These are phyloP conservation scores for Purshia tridentata DNA, from an alignment of 306 rosid species.

Conservation along the genomic window DNA sequence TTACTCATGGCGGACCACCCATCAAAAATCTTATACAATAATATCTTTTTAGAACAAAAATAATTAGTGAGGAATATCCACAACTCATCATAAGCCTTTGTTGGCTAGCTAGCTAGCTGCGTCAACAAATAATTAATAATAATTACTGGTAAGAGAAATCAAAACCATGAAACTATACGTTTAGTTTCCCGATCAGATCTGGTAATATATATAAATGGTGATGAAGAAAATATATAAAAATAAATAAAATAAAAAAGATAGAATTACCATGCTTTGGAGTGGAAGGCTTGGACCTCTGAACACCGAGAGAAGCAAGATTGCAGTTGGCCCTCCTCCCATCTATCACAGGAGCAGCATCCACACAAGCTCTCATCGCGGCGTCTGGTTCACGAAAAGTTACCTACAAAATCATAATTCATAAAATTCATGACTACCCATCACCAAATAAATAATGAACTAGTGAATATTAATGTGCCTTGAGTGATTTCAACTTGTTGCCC, in stretches of 20 bases:
- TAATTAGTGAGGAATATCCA: slow-evolving; percentile 41
- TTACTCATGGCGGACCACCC: slow-evolving; percentile 17
- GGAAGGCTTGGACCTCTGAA: slow-evolving; percentile 99
- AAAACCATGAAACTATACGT: no score
- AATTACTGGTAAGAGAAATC: no score
- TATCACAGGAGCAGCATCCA: slow-evolving; percentile 93
- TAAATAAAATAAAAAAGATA: background rate
- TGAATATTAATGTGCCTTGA: no score
- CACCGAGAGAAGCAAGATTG: slow-evolving; percentile 98
- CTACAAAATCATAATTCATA: slow-evolving; percentile 22
- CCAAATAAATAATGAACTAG: no score
- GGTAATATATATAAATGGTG: no score
- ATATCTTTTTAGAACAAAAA: slow-evolving; percentile 18
- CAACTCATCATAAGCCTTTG: slow-evolving; percentile 11
- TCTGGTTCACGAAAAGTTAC: slow-evolving; percentile 90
- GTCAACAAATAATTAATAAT: no score
- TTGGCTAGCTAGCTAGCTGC: no score
- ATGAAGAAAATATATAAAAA: background rate
- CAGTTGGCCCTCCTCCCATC: slow-evolving; percentile 97
- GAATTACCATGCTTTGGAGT: slow-evolving; percentile 80
- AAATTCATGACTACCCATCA: background rate
- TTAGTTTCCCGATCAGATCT: no score
- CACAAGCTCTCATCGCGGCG: slow-evolving; percentile 98
- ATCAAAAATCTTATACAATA: background rate
- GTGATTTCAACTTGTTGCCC: no score